A percentile compares a stretch with the other conserved stretches of the same genome.
Conservation (phyloP, 768 basidiomycete species). For the Lepiota brunneoincarnata region DNA sequence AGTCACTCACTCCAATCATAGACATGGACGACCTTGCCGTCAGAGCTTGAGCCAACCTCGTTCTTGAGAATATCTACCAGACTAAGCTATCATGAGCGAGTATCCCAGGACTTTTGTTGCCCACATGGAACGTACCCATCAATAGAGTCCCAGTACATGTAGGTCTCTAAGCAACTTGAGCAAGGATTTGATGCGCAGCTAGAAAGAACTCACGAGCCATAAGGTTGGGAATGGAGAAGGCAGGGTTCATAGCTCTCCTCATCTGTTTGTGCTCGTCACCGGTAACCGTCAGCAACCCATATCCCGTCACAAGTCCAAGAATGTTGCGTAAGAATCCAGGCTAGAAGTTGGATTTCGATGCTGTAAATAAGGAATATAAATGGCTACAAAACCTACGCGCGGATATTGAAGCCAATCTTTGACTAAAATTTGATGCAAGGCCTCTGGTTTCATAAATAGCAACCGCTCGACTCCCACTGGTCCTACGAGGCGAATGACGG, state of each 20-base stretch:
- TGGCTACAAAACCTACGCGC: constrained; percentile 23
- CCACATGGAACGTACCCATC: constrained; percentile 27
- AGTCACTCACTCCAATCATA: constrained; percentile 33
- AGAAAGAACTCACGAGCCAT: constrained; percentile 30
- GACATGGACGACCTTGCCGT: constrained; percentile 29
- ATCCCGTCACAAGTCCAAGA: constrained; percentile 39
- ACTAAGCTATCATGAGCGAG: background rate
- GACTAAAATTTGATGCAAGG: constrained; percentile 41
- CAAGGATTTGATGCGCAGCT: background rate
- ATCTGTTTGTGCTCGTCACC: constrained; percentile 48
- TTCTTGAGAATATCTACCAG: constrained; percentile 20
- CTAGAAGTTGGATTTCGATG: constrained; percentile 19
- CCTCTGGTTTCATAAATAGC: constrained; percentile 41
- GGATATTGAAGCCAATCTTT: constrained; percentile 47
- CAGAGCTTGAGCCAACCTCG: background rate
- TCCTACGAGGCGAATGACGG: constrained; percentile 42
- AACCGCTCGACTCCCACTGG: constrained; percentile 44
- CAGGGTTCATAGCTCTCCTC: constrained; percentile 51
- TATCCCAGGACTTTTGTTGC: background rate
- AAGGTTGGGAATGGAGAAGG: constrained; percentile 44
- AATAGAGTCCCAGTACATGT: constrained; percentile 37
- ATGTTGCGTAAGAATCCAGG: constrained; percentile 41
- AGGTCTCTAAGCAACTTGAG: constrained; percentile 32
- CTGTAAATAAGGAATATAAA: background rate
- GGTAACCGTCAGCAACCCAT: constrained; percentile 46